Base-by-base conservation (phyloP, 1,284 basidiomycete genomes). In the Melampsora abietis-canadensis region DNA sequence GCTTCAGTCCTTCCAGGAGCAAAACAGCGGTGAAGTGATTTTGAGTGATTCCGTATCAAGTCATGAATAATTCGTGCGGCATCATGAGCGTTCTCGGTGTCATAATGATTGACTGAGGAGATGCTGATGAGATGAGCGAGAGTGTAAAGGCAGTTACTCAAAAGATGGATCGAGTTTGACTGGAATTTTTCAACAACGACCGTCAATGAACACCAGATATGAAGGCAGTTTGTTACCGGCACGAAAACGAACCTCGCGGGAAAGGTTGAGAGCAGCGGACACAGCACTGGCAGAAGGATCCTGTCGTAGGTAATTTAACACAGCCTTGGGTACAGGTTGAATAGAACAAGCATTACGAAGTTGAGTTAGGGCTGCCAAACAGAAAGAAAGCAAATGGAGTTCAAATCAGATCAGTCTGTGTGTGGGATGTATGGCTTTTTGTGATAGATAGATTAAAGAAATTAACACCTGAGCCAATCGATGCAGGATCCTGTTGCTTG, bases 1-100 rank as follows among this genome's bases (percentile, higher is more conserved):
- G 73, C 73, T 64, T 75, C 73, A 4, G 73, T 75, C 46, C 73
- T 75, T 31, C 73, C 73, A 30, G 73, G 73, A 27, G 73, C 73
- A 68, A 75, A 75, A 48, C 65, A 75, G 61, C 66, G 34, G 62
- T 75, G 73, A 30, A 75, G 66, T 21, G 66, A 75, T 30, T 75
- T 75, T 17, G 73, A 67, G 30, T 75, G 73, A 31, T 75, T 60
- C 31, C 66, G 64, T 3, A 75, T 54, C 17, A 75, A 54, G 34
- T 75, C 54, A 34, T 67, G 61, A 64, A 75, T 68, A 17, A 75
- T 68, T 31, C 65, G 57, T 62, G 73, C 66, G 31, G 51, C 59
- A 48, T 67, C 66, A 24, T 61, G n/a, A n/a, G 24, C 19, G 5
- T 66, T 48, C 15, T 59, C 46, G 44, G 70, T 46, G 37, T 59